Evolutionary conservation across 495 filamentous ascomycete genomes (phyloP).

Genomic region (Podospora fimiseda): DNA sequence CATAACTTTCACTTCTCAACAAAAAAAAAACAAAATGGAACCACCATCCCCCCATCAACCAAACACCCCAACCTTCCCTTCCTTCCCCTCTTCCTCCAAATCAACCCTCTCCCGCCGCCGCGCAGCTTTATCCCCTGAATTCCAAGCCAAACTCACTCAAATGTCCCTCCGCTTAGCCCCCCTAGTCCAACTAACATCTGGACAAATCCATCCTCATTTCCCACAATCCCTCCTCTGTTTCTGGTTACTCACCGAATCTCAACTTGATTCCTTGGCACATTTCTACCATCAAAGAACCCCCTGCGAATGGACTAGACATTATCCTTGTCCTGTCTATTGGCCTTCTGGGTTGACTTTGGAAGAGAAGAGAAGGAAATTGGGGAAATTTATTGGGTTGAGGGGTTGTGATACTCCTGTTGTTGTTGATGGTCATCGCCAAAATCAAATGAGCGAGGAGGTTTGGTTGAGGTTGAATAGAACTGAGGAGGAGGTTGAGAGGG

Average conservation of each 20-base stretch:
- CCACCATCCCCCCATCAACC: constrained; percentile 5
- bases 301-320: constrained; percentile 45
- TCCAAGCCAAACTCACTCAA: constrained; percentile 37
- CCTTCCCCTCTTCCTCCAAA: neutral
- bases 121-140: constrained; percentile 28
- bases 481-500: constrained; percentile 28
- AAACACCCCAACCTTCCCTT: neutral
- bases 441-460: constrained; percentile 26
- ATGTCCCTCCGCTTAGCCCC: constrained; percentile 50
- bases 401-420: constrained; percentile 52
- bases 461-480: constrained; percentile 23
- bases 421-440: constrained; percentile 25
- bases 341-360: constrained; percentile 37
- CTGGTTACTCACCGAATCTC: constrained; percentile 63
- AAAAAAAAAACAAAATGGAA: constrained; percentile 12
- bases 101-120: constrained; percentile 24
- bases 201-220: constrained; percentile 57
- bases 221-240: constrained; percentile 60
- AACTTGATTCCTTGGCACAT: constrained; percentile 65
- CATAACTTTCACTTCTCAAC: neutral
- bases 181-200: constrained; percentile 53
- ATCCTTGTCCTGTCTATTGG: constrained; percentile 53
- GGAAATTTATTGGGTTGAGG: constrained; percentile 59
- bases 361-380: constrained; percentile 56
- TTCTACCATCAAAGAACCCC: constrained; percentile 71